These are phyloP conservation scores for Sugiyamaella mastotermitis DNA, from an alignment of 805 yeast genomes.

Conservation along the genomic window DNA sequence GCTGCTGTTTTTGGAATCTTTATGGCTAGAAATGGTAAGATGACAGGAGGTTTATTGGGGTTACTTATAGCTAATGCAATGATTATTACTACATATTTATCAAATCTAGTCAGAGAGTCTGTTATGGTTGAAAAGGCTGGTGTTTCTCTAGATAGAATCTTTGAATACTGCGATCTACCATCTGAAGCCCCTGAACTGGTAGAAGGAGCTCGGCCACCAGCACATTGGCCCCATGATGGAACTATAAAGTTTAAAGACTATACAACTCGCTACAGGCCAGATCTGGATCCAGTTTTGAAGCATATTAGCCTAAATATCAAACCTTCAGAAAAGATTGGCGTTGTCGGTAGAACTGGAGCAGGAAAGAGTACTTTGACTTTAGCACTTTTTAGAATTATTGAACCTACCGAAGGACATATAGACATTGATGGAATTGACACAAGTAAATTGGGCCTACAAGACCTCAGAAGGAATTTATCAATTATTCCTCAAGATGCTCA, in stretches of 20 bases:
- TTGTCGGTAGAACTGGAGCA: slow-evolving; percentile 82
- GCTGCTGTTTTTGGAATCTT: slow-evolving; percentile 65
- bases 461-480: slow-evolving; percentile 48
- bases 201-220: slow-evolving; percentile 55
- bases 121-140: slow-evolving; percentile 78
- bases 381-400: slow-evolving; percentile 54
- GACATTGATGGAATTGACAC: slow-evolving; percentile 50
- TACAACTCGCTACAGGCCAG: slow-evolving; percentile 60
- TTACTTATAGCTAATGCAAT: slow-evolving; percentile 79
- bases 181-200: slow-evolving; percentile 63
- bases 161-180: slow-evolving; percentile 24
- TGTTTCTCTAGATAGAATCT: slow-evolving; percentile 64
- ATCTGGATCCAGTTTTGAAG: slow-evolving; percentile 64
- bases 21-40: slow-evolving; percentile 48
- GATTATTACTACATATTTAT: slow-evolving; percentile 76
- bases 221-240: slow-evolving; percentile 63
- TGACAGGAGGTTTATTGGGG: slow-evolving; percentile 75
- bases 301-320: slow-evolving; percentile 54
- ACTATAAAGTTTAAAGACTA: slow-evolving; percentile 56
- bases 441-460: slow-evolving; percentile 42
- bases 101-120: slow-evolving; percentile 87
- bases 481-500: slow-evolving; percentile 67
- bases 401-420: slow-evolving; percentile 44
- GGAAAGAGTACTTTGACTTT: slow-evolving; percentile 82
- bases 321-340: slow-evolving; percentile 73